Evolutionary conservation across 306 rosid genomes (phyloP).

Genomic region (Cicer chorassanicum): DNA sequence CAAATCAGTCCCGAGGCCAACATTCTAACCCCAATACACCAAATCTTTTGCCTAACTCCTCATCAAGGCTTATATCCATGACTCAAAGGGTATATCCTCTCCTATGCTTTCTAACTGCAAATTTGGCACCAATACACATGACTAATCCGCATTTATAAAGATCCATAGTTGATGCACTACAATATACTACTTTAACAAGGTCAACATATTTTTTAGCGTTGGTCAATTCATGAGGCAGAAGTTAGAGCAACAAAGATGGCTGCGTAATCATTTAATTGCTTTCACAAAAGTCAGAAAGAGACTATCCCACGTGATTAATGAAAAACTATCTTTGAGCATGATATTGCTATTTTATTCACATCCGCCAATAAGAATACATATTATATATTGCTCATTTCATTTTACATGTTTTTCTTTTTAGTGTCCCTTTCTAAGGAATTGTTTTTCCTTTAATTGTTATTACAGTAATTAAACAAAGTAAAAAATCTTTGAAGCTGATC

Average conservation of each 20-base stretch:
- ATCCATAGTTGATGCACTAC: too few species aligned
- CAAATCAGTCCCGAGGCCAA: too few species aligned
- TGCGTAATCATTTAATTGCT: constrained; percentile 24
- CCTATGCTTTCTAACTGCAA: too few species aligned
- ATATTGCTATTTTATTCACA: constrained; percentile 49
- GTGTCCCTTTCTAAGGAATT: not conserved
- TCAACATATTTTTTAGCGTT: too few species aligned
- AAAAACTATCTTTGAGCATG: constrained; percentile 50
- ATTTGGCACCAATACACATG: too few species aligned
- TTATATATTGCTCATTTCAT: constrained; percentile 21
- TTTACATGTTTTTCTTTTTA: not conserved
- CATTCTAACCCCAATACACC: too few species aligned
- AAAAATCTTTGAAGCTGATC: constrained; percentile 45
- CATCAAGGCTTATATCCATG: too few species aligned
- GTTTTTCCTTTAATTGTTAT: constrained; percentile 25
- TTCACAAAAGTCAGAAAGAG: constrained; percentile 28
- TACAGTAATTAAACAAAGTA: not conserved
- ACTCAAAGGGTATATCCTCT: too few species aligned
- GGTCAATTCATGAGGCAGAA: not conserved
- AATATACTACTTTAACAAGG: too few species aligned
- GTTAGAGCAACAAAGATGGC: constrained; percentile 15
- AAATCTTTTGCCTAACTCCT: too few species aligned
- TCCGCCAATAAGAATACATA: constrained; percentile 29
- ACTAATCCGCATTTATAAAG: too few species aligned
- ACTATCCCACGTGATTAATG: constrained; percentile 31